A percentile compares a stretch with the other conserved stretches of the same genome.
These are phyloP conservation scores for Phytophthora idaei DNA, from an alignment of 352 stramenopile genomes.

Conservation along the genomic window DNA sequence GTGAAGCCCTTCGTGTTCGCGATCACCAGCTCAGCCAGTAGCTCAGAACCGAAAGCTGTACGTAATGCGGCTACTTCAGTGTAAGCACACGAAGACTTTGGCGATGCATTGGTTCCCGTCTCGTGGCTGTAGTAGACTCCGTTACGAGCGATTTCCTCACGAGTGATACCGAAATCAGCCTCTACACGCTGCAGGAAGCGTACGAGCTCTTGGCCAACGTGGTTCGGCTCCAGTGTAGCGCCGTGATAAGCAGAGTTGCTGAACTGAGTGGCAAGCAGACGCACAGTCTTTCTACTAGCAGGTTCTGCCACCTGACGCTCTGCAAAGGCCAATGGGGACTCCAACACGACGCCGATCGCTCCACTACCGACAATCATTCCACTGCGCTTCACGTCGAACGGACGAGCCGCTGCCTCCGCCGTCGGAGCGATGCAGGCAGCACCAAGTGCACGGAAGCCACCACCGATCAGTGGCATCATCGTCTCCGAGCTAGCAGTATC, in stretches of 20 bases:
- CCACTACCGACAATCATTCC: slow-evolving; percentile 96
- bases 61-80: slow-evolving; percentile 89
- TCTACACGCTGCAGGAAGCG: slow-evolving; percentile 91
- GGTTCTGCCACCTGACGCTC: slow-evolving; percentile 9
- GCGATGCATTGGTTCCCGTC: slow-evolving; percentile 95
- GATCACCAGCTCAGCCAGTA: slow-evolving; percentile 81
- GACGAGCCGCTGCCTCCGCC: slow-evolving; percentile 82
- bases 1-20: slow-evolving; percentile 96
- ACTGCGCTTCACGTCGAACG: slow-evolving; percentile 93
- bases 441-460: slow-evolving; percentile 94
- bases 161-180: slow-evolving; percentile 91
- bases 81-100: slow-evolving; percentile 92
- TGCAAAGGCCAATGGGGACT: slow-evolving; percentile 49
- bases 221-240: slow-evolving; percentile 92
- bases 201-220: slow-evolving; percentile 94
- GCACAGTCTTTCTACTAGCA: slow-evolving; percentile 45
- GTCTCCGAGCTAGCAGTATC: slow-evolving; percentile 91
- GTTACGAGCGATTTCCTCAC: slow-evolving; percentile 88
- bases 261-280: slow-evolving; percentile 93
- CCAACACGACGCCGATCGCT: slow-evolving; percentile 83
- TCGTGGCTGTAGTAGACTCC: slow-evolving; percentile 98
- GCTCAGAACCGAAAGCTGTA: slow-evolving; percentile 68
- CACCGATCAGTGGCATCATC: slow-evolving; percentile 94
- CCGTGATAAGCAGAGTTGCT: slow-evolving; percentile 97
- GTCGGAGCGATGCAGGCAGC: slow-evolving; percentile 88